These are phyloP conservation scores for Dovyalis caffra DNA, from an alignment of 345 rosid species.

Conservation along the genomic window DNA sequence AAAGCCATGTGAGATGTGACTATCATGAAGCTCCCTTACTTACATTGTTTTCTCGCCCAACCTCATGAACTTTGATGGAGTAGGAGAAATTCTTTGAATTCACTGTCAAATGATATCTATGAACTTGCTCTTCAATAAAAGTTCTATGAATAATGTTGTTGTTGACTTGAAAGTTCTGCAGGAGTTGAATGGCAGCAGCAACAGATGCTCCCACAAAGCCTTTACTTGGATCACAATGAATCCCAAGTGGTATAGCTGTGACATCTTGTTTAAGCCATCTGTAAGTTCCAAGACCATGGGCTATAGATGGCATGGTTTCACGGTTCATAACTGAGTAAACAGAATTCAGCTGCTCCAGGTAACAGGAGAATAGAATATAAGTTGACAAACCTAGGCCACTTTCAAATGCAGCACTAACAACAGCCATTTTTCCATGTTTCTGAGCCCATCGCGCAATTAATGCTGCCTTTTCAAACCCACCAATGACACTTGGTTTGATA, in stretches of 20 bases:
- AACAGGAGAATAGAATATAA: constrained; percentile 62
- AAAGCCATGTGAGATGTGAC: neutral
- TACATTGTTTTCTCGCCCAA: constrained; percentile 49
- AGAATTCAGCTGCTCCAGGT: constrained; percentile 64
- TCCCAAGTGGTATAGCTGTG: constrained; percentile 48
- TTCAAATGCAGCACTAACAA: constrained; percentile 87
- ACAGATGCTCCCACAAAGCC: constrained; percentile 66
- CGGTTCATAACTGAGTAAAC: constrained; percentile 38
- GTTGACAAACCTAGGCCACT: constrained; percentile 74
- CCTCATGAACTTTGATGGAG: constrained; percentile 49
- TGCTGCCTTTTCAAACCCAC: constrained; percentile 86
- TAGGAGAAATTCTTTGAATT: constrained; percentile 49
- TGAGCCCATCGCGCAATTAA: constrained; percentile 83
- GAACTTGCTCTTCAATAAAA: constrained; percentile 41
- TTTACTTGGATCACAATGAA: constrained; percentile 42
- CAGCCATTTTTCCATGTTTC: constrained; percentile 76
- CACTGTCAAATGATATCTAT: constrained; percentile 44
- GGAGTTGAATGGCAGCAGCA: constrained; percentile 43
- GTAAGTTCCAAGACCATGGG: constrained; percentile 95
- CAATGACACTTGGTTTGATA: constrained; percentile 83
- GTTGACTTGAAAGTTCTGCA: constrained; percentile 61
- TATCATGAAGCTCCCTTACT: constrained; percentile 21
- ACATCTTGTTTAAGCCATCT: constrained; percentile 84
- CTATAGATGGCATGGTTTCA: constrained; percentile 41
- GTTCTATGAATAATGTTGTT: constrained; percentile 39